A percentile compares a stretch with the other conserved stretches of the same genome.
These are phyloP conservation scores for Suillus luteus DNA, from an alignment of 768 basidiomycete species.

Conservation along the genomic window DNA sequence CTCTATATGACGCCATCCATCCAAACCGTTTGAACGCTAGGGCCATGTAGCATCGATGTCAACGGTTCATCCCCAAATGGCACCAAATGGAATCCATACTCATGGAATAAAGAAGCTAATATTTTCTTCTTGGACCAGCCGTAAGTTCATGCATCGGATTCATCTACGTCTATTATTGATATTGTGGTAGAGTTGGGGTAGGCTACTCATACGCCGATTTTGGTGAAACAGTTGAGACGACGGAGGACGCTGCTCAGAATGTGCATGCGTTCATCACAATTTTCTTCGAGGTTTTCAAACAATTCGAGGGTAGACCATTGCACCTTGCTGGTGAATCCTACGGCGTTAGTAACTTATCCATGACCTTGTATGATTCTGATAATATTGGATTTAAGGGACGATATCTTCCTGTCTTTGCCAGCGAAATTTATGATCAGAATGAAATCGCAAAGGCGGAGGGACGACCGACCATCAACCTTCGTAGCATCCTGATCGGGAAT, in stretches of 20 bases:
- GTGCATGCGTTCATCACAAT: constrained; percentile 74
- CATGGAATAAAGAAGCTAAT: constrained; percentile 67
- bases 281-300: constrained; percentile 77
- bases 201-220: constrained; percentile 74
- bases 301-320: constrained; percentile 67
- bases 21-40: constrained; percentile 38
- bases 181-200: constrained; percentile 54
- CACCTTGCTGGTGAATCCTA: constrained; percentile 78
- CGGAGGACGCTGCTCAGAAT: constrained; percentile 80
- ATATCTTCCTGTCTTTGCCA: constrained; percentile 74
- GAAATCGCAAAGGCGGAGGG: constrained; percentile 48
- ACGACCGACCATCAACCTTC: constrained; percentile 59
- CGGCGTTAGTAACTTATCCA: constrained; percentile 47
- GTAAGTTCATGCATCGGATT: constrained; percentile 20
- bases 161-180: neutral
- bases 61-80: constrained; percentile 54
- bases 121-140: constrained; percentile 76
- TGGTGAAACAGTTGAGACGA: constrained; percentile 68
- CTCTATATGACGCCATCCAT: constrained; percentile 31
- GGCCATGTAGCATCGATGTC: constrained; percentile 64
- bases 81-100: constrained; percentile 62
- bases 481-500: constrained; percentile 76
- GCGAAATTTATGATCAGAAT: constrained; percentile 78
- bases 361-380: neutral
- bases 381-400: constrained; percentile 50